phyloP scores from a whole-genome alignment of 164 flowering plant species.

The Vitis amurensis region DNA sequence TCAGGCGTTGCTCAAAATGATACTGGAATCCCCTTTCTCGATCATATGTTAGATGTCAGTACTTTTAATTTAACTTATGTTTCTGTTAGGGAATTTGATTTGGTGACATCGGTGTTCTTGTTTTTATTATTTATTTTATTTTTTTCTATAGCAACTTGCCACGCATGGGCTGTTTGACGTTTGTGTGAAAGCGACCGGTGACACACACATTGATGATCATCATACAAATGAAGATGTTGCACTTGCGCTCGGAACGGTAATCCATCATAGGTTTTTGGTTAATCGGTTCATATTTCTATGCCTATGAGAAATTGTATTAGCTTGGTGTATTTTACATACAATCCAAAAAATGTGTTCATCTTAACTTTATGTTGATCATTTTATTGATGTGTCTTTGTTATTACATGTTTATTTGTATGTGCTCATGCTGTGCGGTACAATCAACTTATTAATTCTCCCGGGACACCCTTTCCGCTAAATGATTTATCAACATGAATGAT shows the following conservation, averaged over 20 bases:
- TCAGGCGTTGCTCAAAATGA: slow-evolving; percentile 61
- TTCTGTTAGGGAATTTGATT: neutral
- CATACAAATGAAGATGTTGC: slow-evolving; percentile 99
- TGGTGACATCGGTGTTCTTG: neutral
- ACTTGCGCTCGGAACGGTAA: slow-evolving; percentile 94
- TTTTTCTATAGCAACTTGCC: slow-evolving; percentile 79
- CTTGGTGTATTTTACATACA: no score
- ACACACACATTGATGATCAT: slow-evolving; percentile 95
- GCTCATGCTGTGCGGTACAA: no score
- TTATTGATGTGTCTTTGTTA: no score
- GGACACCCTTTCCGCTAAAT: neutral
- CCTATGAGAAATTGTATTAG: no score
- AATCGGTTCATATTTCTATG: no score
- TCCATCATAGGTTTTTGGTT: no score
- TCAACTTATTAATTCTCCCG: no score
- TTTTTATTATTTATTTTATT: neutral
- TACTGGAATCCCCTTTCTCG: slow-evolving; percentile 89
- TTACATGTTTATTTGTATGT: no score
- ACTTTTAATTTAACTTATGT: neutral
- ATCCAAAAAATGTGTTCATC: no score
- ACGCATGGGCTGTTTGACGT: slow-evolving; percentile 97
- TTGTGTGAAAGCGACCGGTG: slow-evolving; percentile 85
- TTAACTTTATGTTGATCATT: no score
- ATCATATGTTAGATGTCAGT: slow-evolving; percentile 98
- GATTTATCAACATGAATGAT: no score